Conservation (phyloP, 306 rosid species). For the Cucurbita maxima region DNA sequence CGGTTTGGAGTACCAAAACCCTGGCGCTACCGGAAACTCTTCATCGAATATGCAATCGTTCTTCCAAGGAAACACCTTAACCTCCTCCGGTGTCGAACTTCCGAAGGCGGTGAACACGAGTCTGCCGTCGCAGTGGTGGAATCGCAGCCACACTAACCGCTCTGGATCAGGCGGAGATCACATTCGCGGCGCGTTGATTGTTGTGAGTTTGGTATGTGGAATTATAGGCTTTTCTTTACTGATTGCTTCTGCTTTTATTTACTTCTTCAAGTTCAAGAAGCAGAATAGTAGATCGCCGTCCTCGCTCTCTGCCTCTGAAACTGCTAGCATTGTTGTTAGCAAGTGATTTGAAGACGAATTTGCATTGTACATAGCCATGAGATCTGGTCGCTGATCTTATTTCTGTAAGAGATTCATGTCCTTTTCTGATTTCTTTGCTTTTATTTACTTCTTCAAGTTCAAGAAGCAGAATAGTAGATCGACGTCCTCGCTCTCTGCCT, state of each 20-base stretch:
- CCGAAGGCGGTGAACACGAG: constrained; percentile 35
- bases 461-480: constrained; percentile 11
- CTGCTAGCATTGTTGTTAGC: neutral
- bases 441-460: constrained; percentile 30
- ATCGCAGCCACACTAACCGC: constrained; percentile 24
- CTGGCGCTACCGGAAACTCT: constrained; percentile 17
- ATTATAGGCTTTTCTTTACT: constrained; percentile 54
- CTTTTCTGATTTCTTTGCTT: constrained; percentile 27
- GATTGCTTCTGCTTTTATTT: constrained; percentile 41
- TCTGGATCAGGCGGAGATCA: constrained; percentile 10
- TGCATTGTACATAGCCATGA: neutral
- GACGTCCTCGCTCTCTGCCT: neutral
- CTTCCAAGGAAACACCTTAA: constrained; percentile 40
- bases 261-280: constrained; percentile 24
- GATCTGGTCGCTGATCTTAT: neutral
- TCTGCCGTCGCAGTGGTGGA: constrained; percentile 7
- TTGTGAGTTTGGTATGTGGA: constrained; percentile 65
- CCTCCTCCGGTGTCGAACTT: constrained; percentile 18
- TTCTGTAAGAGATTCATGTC: neutral
- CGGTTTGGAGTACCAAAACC: constrained; percentile 49
- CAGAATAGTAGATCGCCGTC: neutral
- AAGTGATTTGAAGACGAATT: neutral
- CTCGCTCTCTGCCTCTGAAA: neutral
- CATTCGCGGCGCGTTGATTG: constrained; percentile 30
- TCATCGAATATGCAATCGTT: constrained; percentile 45